Conservation (phyloP, 371 early-diverging fungal genomes). For the Apophysomyces sp. region DNA sequence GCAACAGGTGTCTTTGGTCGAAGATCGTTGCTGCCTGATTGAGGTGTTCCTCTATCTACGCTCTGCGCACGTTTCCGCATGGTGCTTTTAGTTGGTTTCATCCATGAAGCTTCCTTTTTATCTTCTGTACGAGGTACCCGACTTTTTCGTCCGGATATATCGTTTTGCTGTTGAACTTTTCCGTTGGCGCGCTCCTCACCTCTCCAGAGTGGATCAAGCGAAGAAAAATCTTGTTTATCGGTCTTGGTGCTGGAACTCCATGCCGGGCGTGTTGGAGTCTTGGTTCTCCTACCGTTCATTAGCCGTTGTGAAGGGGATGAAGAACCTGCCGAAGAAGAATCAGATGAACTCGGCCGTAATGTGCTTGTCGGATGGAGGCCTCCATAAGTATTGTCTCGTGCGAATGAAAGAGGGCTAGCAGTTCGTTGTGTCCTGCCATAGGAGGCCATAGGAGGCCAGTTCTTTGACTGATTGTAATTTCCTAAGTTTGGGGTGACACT, state of each 20-base stretch:
- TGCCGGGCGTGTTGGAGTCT: not conserved
- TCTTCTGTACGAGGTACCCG: conserved; percentile 2
- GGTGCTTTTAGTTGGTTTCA: conserved; percentile 34
- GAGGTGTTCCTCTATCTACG: conserved; percentile 9
- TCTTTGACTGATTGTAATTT: conserved; percentile 4
- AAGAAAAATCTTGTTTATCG: not conserved
- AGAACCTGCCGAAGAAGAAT: conserved; percentile 11
- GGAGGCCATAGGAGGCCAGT: not conserved
- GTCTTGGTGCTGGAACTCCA: conserved; percentile 1
- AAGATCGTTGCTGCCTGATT: not conserved
- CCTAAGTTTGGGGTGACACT: conserved; percentile 8
- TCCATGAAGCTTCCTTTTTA: conserved; percentile 22
- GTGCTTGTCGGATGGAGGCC: not conserved
- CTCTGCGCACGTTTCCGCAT: conserved; percentile 21
- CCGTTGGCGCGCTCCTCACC: not conserved
- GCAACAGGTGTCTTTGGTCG: not conserved
- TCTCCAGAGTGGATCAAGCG: not conserved
- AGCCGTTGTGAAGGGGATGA: not conserved
- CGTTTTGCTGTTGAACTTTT: not conserved
- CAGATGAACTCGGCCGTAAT: conserved; percentile 18
- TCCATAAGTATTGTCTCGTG: conserved; percentile 2
- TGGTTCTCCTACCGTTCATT: not conserved
- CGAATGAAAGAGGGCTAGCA: conserved; percentile 15
- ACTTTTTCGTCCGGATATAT: not conserved
- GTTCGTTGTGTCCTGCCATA: conserved; percentile 14